Base-by-base conservation (phyloP, 805 yeast species). In the Ogataea nitratoaversa region DNA sequence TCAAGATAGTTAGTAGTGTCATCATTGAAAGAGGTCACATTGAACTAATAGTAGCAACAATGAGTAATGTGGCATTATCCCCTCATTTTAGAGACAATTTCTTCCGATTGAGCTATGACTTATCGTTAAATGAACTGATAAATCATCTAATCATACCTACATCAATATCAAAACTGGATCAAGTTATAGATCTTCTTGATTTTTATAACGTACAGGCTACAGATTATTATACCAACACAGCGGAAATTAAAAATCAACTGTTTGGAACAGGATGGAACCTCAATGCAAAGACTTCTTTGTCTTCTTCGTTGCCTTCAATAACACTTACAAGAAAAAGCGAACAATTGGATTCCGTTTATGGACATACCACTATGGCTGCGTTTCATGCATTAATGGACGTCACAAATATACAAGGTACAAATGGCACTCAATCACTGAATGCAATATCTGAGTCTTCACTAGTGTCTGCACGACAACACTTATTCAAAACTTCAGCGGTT, bases 391-490 rank as follows among this genome's bases (percentile, higher is more conserved):
- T 48, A 16, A 22, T 43, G 12, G 22, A 27, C 2, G 47, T 48
- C 7, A 46, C 42, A 14, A 39, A 40, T n/a, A 28, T 27, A 13
- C 54, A 50, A 33, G 48, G 47, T 11, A 17, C n/a, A 2, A 36
- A 36, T 28, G 47, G 47, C 3, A 19, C 19, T 5, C 33, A 25
- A 4, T 43, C 33, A 23, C 18, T 33, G 6, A 33, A 24, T 16
- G 14, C 9, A 3, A 27, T 47, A 17, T 30, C 29, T 8, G 40
- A 41, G 4, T 20, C 37, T 14, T 39, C 39, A 9, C 39, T 47
- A 18, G 25, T 47, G n/a, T 41, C 51, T 9, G 50, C 50, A 8
- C 37, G 48, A 38, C 40, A 39, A 19, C 41, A 47, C 17, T 17
- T 49, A 8, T 43, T 47, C 36, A 39, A 38, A 18, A 35, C 47